Base-by-base conservation (phyloP, 2,329 filamentous ascomycete species). In the Incumbomyces lentus region DNA sequence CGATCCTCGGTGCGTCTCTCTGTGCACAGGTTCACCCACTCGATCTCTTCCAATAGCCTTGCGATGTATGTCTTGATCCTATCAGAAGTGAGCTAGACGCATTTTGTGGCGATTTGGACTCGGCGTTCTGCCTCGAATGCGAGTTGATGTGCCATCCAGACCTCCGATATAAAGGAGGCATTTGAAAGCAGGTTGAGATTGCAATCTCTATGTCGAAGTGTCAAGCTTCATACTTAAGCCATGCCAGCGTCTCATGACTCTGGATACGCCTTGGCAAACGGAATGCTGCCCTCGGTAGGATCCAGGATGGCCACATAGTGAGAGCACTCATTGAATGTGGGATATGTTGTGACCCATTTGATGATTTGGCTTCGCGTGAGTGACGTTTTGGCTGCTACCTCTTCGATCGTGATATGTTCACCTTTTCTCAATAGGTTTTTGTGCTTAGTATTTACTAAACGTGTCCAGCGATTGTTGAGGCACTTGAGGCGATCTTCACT, bases 221-320 rank as follows among this genome's bases (percentile, higher is more conserved):
- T 35, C 33, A 17, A 6, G 11, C 33, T 35, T 4, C 6, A 17
- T 17, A 12, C 33, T 35, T 12, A n/a, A n/a, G 33, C 4, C 5
- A 35, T 36, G 18, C n/a, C 16, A 37, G 12, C 14, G 26, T 12
- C 22, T 4, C 2, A 5, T 37, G 42, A 33, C 19, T 45, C 33
- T 12, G 42, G 42, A 18, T 60, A 68, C 19, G 57, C 55, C 11
- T 53, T 55, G n/a, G 70, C 54, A 69, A 72, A 78, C 12, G 62
- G 57, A 17, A 79, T 61, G 11, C 62, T 60, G 0, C 75, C 75
- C 12, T 58, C 59, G 5, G 50, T 58, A 2, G 77, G 72, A 60
- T 81, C 76, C 70, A 82, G 71, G 22, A 81, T 61, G 16, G 69
- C 68, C 3, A 70, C 69, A 59, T 74, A 81, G 60, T 82, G 76